Base-by-base conservation (phyloP, 225 moss, liverwort and hornwort species). In the Asterella californica region DNA sequence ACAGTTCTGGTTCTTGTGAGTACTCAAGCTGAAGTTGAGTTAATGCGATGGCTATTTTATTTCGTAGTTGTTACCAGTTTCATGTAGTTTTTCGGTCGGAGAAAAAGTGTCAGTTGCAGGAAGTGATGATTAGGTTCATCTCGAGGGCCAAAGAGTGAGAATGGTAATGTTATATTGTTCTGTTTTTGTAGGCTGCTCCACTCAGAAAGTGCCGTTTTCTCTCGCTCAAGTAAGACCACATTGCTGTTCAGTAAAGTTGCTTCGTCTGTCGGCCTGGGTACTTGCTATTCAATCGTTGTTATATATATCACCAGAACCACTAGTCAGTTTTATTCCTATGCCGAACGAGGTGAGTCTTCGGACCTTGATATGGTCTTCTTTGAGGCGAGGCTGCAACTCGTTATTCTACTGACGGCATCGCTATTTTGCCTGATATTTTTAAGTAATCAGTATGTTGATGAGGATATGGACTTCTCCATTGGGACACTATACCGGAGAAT, bases 321-420 rank as follows among this genome's bases (percentile, higher is more conserved):
- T 37, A 76, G 88, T 79, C 82, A 82, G 42, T 36, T 88, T 54
- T 88, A 86, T 55, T 90, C 80, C 71, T 76, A 83, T 47, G 82
- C 86, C 80, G 81, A 79, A 53, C 47, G 75, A 34, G 79, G 84
- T 63, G 77, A 81, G 67, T 84, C 83, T 45, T 69, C 90, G 76
- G 88, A 88, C 62, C 81, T 88, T 25, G 90, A 90, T 74, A 84
- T 84, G 63, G 81, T 86, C 59, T 90, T 88, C 65, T 88, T 83
- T 42, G 88, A 88, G 79, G 86, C 84, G 76, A 86, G 84, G 69
- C 37, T 88, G 67, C 90, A 90, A 79, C 85, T 86, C 21, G 72
- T 82, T 17, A 84, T 88, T 71, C 81, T 90, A 0, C 84, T 90
- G 70, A 76, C 78, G 49, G 82, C 86, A 15, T 84, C 76, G 66